Evolutionary conservation across 371 early-diverging fungal species (phyloP), one percentile per base, ranked within the genome.

Genomic region (Rhizopus delemar): DNA sequence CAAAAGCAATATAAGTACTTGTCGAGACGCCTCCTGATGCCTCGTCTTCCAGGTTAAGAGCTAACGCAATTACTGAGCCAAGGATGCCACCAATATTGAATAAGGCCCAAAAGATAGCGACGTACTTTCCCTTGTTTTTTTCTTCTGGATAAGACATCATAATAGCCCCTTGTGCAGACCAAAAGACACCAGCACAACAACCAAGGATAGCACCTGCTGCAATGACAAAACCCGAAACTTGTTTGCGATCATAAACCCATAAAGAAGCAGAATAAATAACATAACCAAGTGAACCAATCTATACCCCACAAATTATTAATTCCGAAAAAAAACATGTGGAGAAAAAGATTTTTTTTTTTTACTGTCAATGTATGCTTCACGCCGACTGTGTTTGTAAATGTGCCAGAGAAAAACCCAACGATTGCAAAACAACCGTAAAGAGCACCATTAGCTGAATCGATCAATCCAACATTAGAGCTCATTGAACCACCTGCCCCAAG

Each of bases 61-160:
- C 81, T 49, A 91, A 75, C 6, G 88, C 85, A 49, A 93, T 83
- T 9, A 90, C 61, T 46, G 85, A 83, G 41, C 93, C 93, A 22
- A 92, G 63, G 58, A 90, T 82, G 53, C 87, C 91, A 63, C 93
- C 93, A 34, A 84, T 69, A 68, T 92, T 92, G 76, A 93, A 92
- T 50, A 90, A 80, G 6, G 82, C 70, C 92, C 92, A 91, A 59
- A 92, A 92, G 39, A 88, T 82, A 28, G 89, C 81, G 53, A 93
- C 87, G 66, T 76, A 92, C 53, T 78, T 80, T 38, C 90, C 91
- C 77, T 90, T 91, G 49, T 86, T 78, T 15, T 77, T 72, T 59
- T 86, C 88, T 51, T 75, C 72, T 4, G 89, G 87, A 62, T 87
- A 86, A 41, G 86, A 71, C 85, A 87, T 81, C 85, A 87, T 85